phyloP scores from a whole-genome alignment of 2,329 filamentous ascomycete genomes.

The Aspergillus pseudoglaucus region DNA sequence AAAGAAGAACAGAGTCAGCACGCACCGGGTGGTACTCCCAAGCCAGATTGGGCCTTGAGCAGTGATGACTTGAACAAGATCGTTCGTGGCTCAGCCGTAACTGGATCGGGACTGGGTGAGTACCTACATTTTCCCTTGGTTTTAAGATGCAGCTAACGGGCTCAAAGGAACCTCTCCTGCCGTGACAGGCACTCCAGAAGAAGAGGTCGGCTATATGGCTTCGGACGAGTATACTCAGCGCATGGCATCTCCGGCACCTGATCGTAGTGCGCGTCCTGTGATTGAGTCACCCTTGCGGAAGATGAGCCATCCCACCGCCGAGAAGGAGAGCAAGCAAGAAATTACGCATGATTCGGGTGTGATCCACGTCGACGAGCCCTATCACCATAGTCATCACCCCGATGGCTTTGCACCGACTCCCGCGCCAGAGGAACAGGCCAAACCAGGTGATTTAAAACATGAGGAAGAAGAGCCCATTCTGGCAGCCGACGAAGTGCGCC shows the following conservation, averaged over 20 bases:
- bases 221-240: slow-evolving; percentile 77
- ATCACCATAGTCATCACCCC: slow-evolving; percentile 35
- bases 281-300: slow-evolving; percentile 49
- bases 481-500: slow-evolving; percentile 77
- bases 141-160: slow-evolving; percentile 7
- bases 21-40: slow-evolving; percentile 51
- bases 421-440: slow-evolving; percentile 44
- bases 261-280: slow-evolving; percentile 38
- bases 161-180: slow-evolving; percentile 56
- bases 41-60: slow-evolving; percentile 76
- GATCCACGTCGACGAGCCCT: slow-evolving; percentile 71
- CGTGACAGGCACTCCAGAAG: slow-evolving; percentile 70
- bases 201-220: slow-evolving; percentile 84
- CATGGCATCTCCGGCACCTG: slow-evolving; percentile 58
- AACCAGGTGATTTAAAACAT: slow-evolving; percentile 44
- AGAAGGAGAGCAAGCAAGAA: slow-evolving; percentile 32
- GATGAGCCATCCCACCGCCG: slow-evolving; percentile 43
- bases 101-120: slow-evolving; percentile 49
- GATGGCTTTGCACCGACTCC: slow-evolving; percentile 46
- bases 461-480: slow-evolving; percentile 72
- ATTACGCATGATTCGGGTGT: slow-evolving; percentile 32
- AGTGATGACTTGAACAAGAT: slow-evolving; percentile 87
- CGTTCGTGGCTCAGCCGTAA: slow-evolving; percentile 61
- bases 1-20: slow-evolving; percentile 68
- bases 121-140: slow-evolving; percentile 5